Base-by-base conservation (phyloP, 257 asterid genomes). In the Nicotiana undulata region DNA sequence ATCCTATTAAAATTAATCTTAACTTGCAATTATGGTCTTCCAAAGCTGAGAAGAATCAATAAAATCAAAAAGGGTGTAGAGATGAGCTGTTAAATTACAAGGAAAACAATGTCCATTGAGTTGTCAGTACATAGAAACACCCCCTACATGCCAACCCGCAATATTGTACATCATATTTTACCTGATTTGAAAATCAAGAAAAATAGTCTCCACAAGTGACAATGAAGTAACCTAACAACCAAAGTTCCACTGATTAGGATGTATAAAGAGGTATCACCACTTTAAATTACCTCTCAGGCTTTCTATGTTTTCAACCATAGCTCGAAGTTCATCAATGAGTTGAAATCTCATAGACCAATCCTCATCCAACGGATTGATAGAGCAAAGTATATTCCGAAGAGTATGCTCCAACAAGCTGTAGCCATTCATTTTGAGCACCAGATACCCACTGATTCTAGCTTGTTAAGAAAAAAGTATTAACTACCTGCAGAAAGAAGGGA, bases 251-350 rank as follows among this genome's bases (percentile, higher is more conserved):
- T 74, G 15, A 49, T 74, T 24, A 4, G 16, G 40, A 49, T 24
- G 37, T 24, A 74, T 13, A 74, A 46, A 24, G 12, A 8, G 7
- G 61, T 34, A 74, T 49, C 44, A 74, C 24, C 16, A 26, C 76
- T 28, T 58, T 44, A 86, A 76, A 83, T 79, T 79, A 95, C 99
- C 99, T 90, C 97, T 91, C 52, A 93, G 89, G 84, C 89, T 93
- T 80, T 93, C 97, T 4, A 95, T 61, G 67, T 91, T 76, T 84
- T 81, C 89, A 72, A 89, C 88, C 84, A 89, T 85, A 29, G 86
- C 86, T 84, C 81, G 93, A 80, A 95, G 76, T 63, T 93, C 97
- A 8, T 83, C 15, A 79, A 93, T 89, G 32, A 91, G 80, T 37
- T 58, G 87, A 83, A 88, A 84, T 81, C 99, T 88, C 46, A 74